phyloP scores from a whole-genome alignment of 371 early-diverging fungal species.

The Mucor velutinosus region DNA sequence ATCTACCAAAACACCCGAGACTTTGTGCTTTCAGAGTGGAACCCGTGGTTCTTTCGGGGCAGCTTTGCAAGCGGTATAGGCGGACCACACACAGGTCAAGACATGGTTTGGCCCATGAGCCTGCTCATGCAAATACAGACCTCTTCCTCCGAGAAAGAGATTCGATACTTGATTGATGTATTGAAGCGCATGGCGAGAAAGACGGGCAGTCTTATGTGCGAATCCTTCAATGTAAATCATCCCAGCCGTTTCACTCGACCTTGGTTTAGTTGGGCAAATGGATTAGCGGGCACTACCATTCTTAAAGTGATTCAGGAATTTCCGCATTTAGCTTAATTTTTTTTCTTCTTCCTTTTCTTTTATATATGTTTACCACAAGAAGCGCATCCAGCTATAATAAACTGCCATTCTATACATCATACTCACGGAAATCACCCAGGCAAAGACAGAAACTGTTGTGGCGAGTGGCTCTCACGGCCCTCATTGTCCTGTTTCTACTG shows the following conservation, averaged over 20 bases:
- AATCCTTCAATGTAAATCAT: slow-evolving; percentile 46
- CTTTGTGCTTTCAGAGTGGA: slow-evolving; percentile 53
- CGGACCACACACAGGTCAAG: slow-evolving; percentile 55
- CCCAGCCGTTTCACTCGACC: slow-evolving; percentile 41
- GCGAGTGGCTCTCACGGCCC: neutral
- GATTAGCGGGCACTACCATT: slow-evolving; percentile 50
- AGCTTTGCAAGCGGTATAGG: slow-evolving; percentile 54
- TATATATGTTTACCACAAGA: slow-evolving; percentile 8
- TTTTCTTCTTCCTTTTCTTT: neutral
- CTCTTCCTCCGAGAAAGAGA: slow-evolving; percentile 35
- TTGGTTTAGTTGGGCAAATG: slow-evolving; percentile 65
- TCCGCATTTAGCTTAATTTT: slow-evolving; percentile 25
- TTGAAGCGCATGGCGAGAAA: slow-evolving; percentile 33
- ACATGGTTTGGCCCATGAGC: slow-evolving; percentile 47
- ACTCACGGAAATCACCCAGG: slow-evolving; percentile 4
- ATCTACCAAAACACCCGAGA: slow-evolving; percentile 56
- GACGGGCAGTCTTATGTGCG: slow-evolving; percentile 51
- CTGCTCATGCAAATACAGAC: slow-evolving; percentile 41
- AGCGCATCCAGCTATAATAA: neutral
- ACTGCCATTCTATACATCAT: slow-evolving; percentile 10
- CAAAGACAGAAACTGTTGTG: slow-evolving; percentile 16
- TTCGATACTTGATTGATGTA: slow-evolving; percentile 36
- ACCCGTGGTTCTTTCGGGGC: slow-evolving; percentile 64
- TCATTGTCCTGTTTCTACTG: slow-evolving; percentile 1
- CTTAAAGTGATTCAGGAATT: slow-evolving; percentile 29